Evolutionary conservation across 2,329 filamentous ascomycete genomes (phyloP).

Genomic region (Microdochium bolleyi): DNA sequence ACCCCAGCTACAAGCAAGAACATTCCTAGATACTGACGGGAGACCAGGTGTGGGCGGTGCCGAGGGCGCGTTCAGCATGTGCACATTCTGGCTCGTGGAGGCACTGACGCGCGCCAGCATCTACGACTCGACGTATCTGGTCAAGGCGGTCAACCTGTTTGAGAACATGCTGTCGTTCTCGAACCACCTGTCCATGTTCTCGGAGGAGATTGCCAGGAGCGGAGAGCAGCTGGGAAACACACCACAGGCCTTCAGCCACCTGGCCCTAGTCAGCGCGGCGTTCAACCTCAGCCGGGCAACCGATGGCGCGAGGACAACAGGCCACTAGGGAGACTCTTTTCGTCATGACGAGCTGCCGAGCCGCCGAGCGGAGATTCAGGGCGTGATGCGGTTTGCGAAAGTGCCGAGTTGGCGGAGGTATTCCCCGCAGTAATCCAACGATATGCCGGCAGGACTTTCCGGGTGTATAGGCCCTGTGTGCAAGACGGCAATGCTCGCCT

Average conservation of each 20-base stretch:
- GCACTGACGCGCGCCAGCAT: constrained; percentile 61
- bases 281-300: constrained; percentile 58
- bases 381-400: no score
- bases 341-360: no score
- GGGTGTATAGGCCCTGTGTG: no score
- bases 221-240: constrained; percentile 76
- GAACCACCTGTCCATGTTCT: constrained; percentile 73
- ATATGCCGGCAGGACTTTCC: no score
- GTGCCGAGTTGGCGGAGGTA: no score
- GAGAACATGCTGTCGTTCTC: constrained; percentile 72
- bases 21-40: constrained; percentile 7
- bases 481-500: no score
- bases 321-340: neutral
- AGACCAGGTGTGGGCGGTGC: constrained; percentile 58
- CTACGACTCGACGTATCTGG: constrained; percentile 58
- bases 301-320: neutral
- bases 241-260: constrained; percentile 70
- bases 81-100: constrained; percentile 77
- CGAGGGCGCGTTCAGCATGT: constrained; percentile 75
- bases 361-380: no score
- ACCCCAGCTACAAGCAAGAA: no score
- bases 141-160: constrained; percentile 59
- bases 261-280: constrained; percentile 68
- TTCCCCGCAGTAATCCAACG: no score
- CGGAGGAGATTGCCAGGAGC: constrained; percentile 66